Base-by-base conservation (phyloP, 2,329 filamentous ascomycete genomes). In the Neopestalotiopsis rosae region DNA sequence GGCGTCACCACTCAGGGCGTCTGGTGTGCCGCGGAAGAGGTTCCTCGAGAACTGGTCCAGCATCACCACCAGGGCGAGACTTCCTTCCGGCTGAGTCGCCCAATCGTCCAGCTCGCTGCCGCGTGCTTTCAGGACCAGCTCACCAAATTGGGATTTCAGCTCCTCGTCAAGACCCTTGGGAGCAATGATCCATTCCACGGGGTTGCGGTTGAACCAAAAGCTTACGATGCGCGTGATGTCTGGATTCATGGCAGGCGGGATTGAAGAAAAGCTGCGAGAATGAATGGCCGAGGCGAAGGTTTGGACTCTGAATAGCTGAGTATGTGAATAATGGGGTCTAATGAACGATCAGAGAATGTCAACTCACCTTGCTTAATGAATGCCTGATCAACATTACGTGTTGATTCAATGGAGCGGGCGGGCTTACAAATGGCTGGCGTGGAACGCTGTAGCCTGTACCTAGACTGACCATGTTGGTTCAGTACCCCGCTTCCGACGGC, bases 181-280 rank as follows among this genome's bases (percentile, higher is more conserved):
- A 5, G 56, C 56, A 58, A 58, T 32, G 1, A 58, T 58, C 56
- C 56, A 58, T 58, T 58, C 56, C n/a, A 58, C 30, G 0, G 56
- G 56, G 28, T 58, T 58, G 20, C 56, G 56, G 56, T 30, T 58
- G 30, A 58, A 32, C 56, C 56, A 58, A 6, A 58, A 58, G 30
- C 3, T 58, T 4, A 58, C 30, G 28, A 58, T 32, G 56, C 56
- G 56, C 13, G 2, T 28, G 56, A 14, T 14, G 56, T 58, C 30
- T 28, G 20, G 6, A 6, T 58, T 32, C 56, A 58, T 58, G 56
- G 10, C 56, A 9, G 20, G 13, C 30, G 56, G 30, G n/a, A 28
- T 30, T 14, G 56, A 28, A 6, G 3, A 3, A 17, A 17, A 49
- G 42, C 42, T 12, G 42, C 42, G 42, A 12, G 42, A 49, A 14